phyloP scores from a whole-genome alignment of 257 asterid species.

The Craterostigma plantagineum region DNA sequence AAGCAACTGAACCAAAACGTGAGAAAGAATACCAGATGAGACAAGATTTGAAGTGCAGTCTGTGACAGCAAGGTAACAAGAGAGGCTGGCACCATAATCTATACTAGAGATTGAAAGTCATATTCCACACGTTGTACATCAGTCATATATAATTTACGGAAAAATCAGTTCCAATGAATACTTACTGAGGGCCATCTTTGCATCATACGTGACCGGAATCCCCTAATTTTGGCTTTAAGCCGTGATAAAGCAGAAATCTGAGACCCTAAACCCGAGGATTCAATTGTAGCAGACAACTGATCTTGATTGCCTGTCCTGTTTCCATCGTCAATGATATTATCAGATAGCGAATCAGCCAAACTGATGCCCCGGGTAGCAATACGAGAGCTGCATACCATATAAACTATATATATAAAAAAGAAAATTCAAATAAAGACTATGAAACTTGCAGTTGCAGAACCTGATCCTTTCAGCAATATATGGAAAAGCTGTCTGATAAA shows the following conservation, averaged over 20 bases:
- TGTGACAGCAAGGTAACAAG: not conserved
- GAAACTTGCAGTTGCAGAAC: constrained; percentile 15
- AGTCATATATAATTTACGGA: not conserved
- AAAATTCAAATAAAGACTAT: not conserved
- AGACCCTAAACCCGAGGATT: constrained; percentile 18
- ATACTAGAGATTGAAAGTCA: not conserved
- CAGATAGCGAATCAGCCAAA: constrained; percentile 43
- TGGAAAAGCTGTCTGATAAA: constrained; percentile 86
- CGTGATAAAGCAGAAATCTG: constrained; percentile 41
- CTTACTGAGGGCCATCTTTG: constrained; percentile 95
- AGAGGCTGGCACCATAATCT: not conserved
- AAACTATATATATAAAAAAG: not conserved
- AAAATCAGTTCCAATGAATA: constrained; percentile 11
- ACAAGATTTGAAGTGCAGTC: too few relatives aligned
- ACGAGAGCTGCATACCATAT: constrained; percentile 54
- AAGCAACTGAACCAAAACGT: constrained; percentile 35
- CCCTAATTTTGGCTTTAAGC: constrained; percentile 39
- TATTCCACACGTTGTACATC: not conserved
- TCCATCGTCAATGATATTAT: constrained; percentile 20
- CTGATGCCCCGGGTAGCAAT: constrained; percentile 67
- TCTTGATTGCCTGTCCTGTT: constrained; percentile 19
- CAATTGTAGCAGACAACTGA: constrained; percentile 24
- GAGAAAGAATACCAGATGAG: constrained; percentile 1
- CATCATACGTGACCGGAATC: constrained; percentile 44
- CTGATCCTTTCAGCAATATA: constrained; percentile 91